Evolutionary conservation across 2,329 filamentous ascomycete species (phyloP), one percentile per base, ranked within the genome.

Genomic region (Emmonsiellopsis sp.): DNA sequence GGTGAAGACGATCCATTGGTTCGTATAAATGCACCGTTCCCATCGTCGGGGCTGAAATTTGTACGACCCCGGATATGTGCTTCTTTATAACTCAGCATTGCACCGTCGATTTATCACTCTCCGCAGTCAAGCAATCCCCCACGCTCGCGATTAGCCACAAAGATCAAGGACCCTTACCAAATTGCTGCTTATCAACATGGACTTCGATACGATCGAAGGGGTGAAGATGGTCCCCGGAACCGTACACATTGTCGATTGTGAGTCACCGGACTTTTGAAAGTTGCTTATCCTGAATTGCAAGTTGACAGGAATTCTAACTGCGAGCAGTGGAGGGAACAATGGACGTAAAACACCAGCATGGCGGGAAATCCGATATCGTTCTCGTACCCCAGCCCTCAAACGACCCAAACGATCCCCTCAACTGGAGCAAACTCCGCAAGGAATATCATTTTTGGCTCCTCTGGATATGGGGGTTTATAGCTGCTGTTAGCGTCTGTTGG

Each of bases 351-450:
- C 55, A 58, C 35, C 43, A 57, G 40, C 44, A 54, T 13, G 57
- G 53, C 26, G 52, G 54, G 9, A 47, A 55, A 16, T 55, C 53
- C 20, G 57, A 59, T 48, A 57, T 59, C 43, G 51, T 72, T 49
- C 63, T 73, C 7, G 66, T 71, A 10, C 69, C 70, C 0, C 70
- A 72, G 45, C 70, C 70, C 7, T 67, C 61, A 20, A 60, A 68
- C 46, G 67, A 70, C 34, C 67, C 69, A 1, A 61, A 69, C 47
- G 71, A 74, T 55, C 68, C 66, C 11, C 63, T 70, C 40, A 74
- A 70, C 51, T 73, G 66, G 69, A 64, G 61, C 5, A 54, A 42
- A 47, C 9, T 43, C 11, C 54, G 58, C 26, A 57, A 58, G 41
- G 52, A 59, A 37, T 54, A 59, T 52, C 53, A 57, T 45, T 57